These are phyloP conservation scores for Cylindrodendrum hubeiense DNA, from an alignment of 2,329 filamentous ascomycete species.

Conservation along the genomic window DNA sequence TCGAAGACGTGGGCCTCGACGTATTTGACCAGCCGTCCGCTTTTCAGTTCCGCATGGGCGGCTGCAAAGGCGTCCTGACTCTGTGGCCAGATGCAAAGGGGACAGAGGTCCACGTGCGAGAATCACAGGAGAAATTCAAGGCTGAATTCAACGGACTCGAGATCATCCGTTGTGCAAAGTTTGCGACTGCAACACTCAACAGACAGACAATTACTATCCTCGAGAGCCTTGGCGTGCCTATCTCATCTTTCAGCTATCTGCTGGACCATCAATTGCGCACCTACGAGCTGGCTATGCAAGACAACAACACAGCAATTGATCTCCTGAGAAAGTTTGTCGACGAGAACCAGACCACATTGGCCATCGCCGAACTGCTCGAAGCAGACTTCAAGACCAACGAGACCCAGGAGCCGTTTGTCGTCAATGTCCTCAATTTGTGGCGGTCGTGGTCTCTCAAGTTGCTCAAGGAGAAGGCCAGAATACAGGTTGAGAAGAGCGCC, in stretches of 20 bases:
- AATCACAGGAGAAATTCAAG: constrained; percentile 90
- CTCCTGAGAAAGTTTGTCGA: constrained; percentile 84
- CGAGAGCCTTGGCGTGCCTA: constrained; percentile 79
- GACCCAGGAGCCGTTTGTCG: constrained; percentile 80
- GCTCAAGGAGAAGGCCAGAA: constrained; percentile 92
- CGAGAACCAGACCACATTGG: constrained; percentile 83
- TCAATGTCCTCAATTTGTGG: constrained; percentile 86
- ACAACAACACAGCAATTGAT: constrained; percentile 72
- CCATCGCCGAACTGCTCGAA: constrained; percentile 79
- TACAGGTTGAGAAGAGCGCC: constrained; percentile 84
- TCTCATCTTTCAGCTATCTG: constrained; percentile 75
- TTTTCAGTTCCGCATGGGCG: constrained; percentile 92
- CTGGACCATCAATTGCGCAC: constrained; percentile 75
- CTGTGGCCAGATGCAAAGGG: constrained; percentile 77
- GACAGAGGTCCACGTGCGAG: constrained; percentile 80
- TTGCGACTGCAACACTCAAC: constrained; percentile 84
- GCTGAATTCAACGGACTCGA: constrained; percentile 80
- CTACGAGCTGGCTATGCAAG: constrained; percentile 77
- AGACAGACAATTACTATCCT: constrained; percentile 91
- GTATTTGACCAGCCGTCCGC: constrained; percentile 77
- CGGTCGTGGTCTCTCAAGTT: constrained; percentile 89
- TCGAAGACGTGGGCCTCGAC: constrained; percentile 74
- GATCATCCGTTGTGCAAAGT: constrained; percentile 84
- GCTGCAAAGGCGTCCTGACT: constrained; percentile 89
- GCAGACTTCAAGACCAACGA: constrained; percentile 80